Evolutionary conservation across 805 yeast species (phyloP).

Genomic region (Grigorovia humatica): DNA sequence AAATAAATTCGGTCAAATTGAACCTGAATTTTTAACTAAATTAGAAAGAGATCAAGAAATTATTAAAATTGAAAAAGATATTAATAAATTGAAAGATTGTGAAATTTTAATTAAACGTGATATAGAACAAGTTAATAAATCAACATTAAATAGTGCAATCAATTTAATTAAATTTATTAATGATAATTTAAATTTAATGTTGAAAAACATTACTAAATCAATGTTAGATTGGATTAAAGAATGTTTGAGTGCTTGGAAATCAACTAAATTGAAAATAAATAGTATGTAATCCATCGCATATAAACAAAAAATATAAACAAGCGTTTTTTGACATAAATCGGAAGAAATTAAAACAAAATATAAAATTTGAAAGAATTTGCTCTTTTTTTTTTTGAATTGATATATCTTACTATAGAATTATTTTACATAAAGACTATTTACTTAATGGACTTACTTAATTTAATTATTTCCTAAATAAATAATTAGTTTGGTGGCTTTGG

Average conservation of each 20-base stretch:
- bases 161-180: constrained; percentile 21
- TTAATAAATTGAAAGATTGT: constrained; percentile 32
- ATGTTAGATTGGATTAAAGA: constrained; percentile 31
- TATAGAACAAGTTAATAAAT: constrained; percentile 28
- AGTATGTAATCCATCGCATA: constrained; percentile 3
- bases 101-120: constrained; percentile 30
- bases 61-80: constrained; percentile 27
- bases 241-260: constrained; percentile 32
- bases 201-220: constrained; percentile 26
- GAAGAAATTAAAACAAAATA: too few relatives aligned
- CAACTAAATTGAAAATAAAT: constrained; percentile 22
- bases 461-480: neutral
- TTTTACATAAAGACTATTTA: neutral
- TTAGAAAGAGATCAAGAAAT: constrained; percentile 31
- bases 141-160: constrained; percentile 25
- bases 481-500: constrained; percentile 22
- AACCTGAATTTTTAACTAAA: constrained; percentile 27
- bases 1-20: constrained; percentile 14
- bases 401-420: neutral
- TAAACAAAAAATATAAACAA: neutral
- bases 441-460: neutral
- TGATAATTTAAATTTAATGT: constrained; percentile 21
- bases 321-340: too few relatives aligned
- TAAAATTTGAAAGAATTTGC: neutral
- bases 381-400: neutral